phyloP scores from a whole-genome alignment of 805 yeast species.

The Candida coleopterorum region DNA sequence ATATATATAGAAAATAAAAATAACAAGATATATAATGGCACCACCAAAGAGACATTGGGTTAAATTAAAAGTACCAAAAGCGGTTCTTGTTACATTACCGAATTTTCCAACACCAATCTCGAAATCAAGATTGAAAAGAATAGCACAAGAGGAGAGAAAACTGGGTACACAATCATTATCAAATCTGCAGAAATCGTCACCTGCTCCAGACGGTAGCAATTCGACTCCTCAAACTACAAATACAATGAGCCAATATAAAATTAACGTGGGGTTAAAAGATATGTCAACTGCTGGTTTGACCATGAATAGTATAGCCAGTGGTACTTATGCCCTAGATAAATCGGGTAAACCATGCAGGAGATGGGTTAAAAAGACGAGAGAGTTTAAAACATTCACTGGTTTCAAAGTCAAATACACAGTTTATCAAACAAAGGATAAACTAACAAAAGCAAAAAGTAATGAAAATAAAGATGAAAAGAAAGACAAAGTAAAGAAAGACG shows the following conservation, averaged over 20 bases:
- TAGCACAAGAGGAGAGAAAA: slow-evolving; percentile 26
- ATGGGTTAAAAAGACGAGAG: slow-evolving; percentile 31
- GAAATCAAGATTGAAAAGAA: slow-evolving; percentile 27
- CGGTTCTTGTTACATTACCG: slow-evolving; percentile 30
- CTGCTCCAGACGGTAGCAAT: slow-evolving; percentile 7
- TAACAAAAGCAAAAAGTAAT: not conserved
- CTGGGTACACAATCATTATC: slow-evolving; percentile 25
- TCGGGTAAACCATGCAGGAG: slow-evolving; percentile 29
- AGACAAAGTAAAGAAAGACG: slow-evolving; percentile 9
- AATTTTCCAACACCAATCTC: slow-evolving; percentile 27
- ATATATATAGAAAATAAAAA: too few relatives aligned
- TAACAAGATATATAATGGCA: slow-evolving; percentile 27
- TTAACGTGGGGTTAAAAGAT: slow-evolving; percentile 37
- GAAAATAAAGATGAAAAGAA: slow-evolving; percentile 3
- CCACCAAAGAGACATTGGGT: slow-evolving; percentile 31
- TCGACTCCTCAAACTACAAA: not conserved
- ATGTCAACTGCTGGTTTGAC: slow-evolving; percentile 38
- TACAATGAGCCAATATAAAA: slow-evolving; percentile 19
- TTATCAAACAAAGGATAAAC: slow-evolving; percentile 15
- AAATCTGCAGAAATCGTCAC: slow-evolving; percentile 11
- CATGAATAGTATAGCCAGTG: slow-evolving; percentile 28
- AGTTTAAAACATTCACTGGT: slow-evolving; percentile 41
- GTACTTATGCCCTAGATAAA: slow-evolving; percentile 27
- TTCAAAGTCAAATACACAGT: slow-evolving; percentile 28
- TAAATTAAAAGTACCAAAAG: slow-evolving; percentile 26